Evolutionary conservation across 192 early-diverging fungal species (phyloP).

Genomic region (Phycomyces blakesleeanus): DNA sequence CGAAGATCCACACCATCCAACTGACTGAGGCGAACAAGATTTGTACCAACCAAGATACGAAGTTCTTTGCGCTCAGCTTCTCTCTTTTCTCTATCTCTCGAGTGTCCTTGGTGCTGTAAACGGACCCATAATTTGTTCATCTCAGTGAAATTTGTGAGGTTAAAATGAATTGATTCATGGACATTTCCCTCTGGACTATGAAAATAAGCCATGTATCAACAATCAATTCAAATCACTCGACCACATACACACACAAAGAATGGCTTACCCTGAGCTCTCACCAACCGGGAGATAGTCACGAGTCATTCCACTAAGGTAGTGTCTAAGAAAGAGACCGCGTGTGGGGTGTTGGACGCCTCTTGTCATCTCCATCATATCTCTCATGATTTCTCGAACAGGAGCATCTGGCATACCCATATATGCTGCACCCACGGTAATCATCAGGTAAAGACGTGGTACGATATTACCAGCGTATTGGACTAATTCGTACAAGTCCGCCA

Average conservation of each 20-base stretch:
- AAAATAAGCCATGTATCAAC: conserved; percentile 38
- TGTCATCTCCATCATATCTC: conserved; percentile 99
- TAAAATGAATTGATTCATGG: conserved; percentile 92
- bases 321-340: conserved; percentile 93
- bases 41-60: conserved; percentile 93
- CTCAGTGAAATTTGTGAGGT: conserved; percentile 96
- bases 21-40: conserved; percentile 90
- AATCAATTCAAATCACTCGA: not conserved
- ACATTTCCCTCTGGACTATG: conserved; percentile 77
- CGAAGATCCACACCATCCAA: conserved; percentile 82
- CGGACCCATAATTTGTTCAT: conserved; percentile 99
- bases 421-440: conserved; percentile 97
- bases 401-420: conserved; percentile 94
- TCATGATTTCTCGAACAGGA: conserved; percentile 94
- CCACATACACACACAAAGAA: not conserved
- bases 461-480: conserved; percentile 99
- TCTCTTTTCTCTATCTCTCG: conserved; percentile 88
- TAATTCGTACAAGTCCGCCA: conserved; percentile 94
- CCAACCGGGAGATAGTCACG: conserved; percentile 91
- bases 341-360: conserved; percentile 98
- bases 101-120: conserved; percentile 94
- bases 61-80: conserved; percentile 96
- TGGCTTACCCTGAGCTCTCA: conserved; percentile 46
- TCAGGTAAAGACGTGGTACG: conserved; percentile 96
- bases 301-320: conserved; percentile 93